A percentile compares a stretch with the other conserved stretches of the same genome.
These are phyloP conservation scores for Candida coleopterorum DNA, from an alignment of 805 yeast species.

Conservation along the genomic window DNA sequence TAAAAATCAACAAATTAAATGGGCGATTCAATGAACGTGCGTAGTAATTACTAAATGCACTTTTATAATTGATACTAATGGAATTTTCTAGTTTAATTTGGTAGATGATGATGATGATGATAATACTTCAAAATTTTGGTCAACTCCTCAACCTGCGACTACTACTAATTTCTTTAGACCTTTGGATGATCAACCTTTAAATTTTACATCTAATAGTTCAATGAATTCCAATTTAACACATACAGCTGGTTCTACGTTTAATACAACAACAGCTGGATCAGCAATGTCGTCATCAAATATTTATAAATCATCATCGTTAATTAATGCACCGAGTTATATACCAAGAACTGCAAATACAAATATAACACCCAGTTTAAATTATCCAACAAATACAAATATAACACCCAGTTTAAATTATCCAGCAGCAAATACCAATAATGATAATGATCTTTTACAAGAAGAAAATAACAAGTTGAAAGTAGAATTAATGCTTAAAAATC, in stretches of 20 bases:
- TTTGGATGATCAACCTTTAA: background rate
- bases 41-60: background rate
- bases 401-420: too few species aligned
- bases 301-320: constrained; percentile 9
- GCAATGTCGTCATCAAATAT: constrained; percentile 1
- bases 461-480: constrained; percentile 38
- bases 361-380: too few species aligned
- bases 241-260: background rate
- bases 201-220: too few species aligned
- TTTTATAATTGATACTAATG: background rate
- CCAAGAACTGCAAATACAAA: constrained; percentile 1
- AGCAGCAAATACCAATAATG: background rate
- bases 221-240: background rate
- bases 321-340: constrained; percentile 29
- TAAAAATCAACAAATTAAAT: background rate
- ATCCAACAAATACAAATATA: too few species aligned
- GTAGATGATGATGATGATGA: constrained; percentile 5
- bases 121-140: background rate
- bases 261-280: constrained; percentile 3
- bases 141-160: background rate
- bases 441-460: constrained; percentile 8
- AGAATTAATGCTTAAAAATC: constrained; percentile 53
- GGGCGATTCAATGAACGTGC: constrained; percentile 5
- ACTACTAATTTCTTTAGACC: background rate
- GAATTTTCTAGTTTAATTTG: constrained; percentile 1